These are phyloP conservation scores for Talaromyces rugulosus DNA, from an alignment of 2,329 filamentous ascomycete species.

Conservation along the genomic window DNA sequence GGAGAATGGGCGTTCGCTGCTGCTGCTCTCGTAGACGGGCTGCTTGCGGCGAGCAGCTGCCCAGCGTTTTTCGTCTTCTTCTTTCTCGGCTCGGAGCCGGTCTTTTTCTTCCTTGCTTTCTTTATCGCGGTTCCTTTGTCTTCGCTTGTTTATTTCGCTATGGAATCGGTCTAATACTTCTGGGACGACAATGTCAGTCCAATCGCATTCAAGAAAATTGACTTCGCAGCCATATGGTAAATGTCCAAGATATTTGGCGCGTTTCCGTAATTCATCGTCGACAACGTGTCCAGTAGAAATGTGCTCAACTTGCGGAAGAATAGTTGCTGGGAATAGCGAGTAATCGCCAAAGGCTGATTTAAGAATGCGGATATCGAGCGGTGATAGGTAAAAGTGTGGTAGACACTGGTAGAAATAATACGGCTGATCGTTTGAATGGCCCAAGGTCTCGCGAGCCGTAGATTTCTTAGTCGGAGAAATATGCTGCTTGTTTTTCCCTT, in stretches of 20 bases:
- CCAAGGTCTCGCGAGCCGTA: conserved; percentile 31
- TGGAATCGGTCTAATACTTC: conserved; percentile 72
- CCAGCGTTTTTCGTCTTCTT: conserved; percentile 66
- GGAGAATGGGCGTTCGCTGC: conserved; percentile 46
- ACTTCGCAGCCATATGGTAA: conserved; percentile 88
- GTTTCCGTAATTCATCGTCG: conserved; percentile 76
- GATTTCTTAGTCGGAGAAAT: conserved; percentile 9
- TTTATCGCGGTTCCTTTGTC: conserved; percentile 77
- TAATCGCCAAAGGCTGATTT: conserved; percentile 86
- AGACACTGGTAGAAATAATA: conserved; percentile 88
- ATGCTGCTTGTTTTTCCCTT: conserved; percentile 18
- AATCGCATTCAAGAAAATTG: conserved; percentile 88
- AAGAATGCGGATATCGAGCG: conserved; percentile 86
- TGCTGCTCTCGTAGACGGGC: conserved; percentile 43
- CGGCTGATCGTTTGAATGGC: conserved; percentile 46
- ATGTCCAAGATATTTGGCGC: conserved; percentile 82
- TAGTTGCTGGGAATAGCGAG: conserved; percentile 74
- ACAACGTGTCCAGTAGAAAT: conserved; percentile 84
- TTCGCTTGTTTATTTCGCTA: conserved; percentile 69
- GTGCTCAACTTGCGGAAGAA: conserved; percentile 82
- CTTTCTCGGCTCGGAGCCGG: conserved; percentile 72
- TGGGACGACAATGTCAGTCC: conserved; percentile 79
- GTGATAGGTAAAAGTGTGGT: conserved; percentile 83
- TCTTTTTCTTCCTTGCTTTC: conserved; percentile 83
- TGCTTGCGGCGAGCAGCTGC: conserved; percentile 62